Conservation (phyloP, 2,329 filamentous ascomycete genomes). For the Xylaria sp. region DNA sequence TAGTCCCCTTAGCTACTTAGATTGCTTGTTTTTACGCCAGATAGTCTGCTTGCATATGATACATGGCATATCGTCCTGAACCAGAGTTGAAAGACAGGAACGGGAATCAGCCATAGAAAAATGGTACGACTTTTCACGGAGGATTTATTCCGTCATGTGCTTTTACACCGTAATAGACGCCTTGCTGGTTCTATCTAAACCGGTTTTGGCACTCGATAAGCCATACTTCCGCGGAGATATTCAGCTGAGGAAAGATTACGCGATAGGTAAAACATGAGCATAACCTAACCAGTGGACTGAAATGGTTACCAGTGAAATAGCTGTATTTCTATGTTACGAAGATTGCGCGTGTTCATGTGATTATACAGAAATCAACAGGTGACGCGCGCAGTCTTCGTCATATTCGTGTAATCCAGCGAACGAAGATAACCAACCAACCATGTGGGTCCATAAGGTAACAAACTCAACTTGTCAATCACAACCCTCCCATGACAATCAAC, state of each 20-base stretch:
- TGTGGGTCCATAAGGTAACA: neutral
- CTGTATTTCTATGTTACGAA: neutral
- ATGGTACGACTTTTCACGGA: neutral
- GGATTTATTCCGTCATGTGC: neutral
- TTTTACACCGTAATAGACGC: neutral
- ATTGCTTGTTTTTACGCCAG: neutral
- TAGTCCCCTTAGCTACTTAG: too few relatives aligned
- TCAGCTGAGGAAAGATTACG: neutral
- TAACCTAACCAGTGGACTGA: neutral
- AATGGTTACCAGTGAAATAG: neutral
- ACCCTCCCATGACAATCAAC: too few relatives aligned
- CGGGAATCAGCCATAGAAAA: neutral
- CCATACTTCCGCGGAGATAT: neutral
- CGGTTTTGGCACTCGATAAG: neutral
- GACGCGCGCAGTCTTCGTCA: neutral
- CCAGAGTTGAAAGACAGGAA: neutral
- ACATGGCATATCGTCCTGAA: neutral
- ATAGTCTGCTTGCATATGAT: neutral
- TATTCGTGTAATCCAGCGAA: neutral
- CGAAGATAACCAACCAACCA: neutral
- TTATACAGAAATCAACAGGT: neutral
- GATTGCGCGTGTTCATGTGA: neutral
- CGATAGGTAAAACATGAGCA: neutral
- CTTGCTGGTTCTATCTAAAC: neutral
- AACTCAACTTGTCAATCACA: neutral